A percentile compares a stretch with the other conserved stretches of the same genome.
Evolutionary conservation across 2,329 filamentous ascomycete species (phyloP).

Genomic region (Cadophora malorum): DNA sequence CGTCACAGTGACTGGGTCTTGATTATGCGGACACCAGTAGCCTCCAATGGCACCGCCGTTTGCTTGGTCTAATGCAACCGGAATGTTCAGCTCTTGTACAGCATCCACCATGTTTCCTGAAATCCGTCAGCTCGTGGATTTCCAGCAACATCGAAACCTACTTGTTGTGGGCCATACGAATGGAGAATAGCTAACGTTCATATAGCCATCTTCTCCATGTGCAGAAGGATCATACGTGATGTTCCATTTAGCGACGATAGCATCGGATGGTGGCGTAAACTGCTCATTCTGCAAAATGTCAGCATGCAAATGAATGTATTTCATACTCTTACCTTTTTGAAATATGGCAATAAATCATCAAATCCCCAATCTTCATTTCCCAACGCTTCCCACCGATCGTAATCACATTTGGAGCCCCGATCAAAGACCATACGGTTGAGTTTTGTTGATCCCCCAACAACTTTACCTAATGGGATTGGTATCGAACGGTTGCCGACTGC

Average conservation of each 20-base stretch:
- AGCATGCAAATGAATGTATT: neutral
- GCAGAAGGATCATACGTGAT: neutral
- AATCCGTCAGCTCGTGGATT: neutral
- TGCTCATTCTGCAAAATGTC: neutral
- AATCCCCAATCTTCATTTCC: constrained; percentile 42
- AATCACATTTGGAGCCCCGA: constrained; percentile 40
- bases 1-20: neutral
- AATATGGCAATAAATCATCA: constrained; percentile 41
- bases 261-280: neutral
- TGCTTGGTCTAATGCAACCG: neutral
- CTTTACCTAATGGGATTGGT: constrained; percentile 44
- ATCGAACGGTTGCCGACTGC: constrained; percentile 19
- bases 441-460: constrained; percentile 45
- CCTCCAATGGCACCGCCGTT: neutral
- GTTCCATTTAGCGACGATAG: neutral
- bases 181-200: neutral
- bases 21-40: neutral
- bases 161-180: neutral
- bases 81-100: neutral
- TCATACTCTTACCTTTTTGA: neutral
- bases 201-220: neutral
- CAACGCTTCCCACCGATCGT: constrained; percentile 49
- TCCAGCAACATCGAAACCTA: neutral
- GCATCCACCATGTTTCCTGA: neutral
- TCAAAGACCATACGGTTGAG: constrained; percentile 46